A percentile compares a stretch with the other conserved stretches of the same genome.
Evolutionary conservation across 2,329 filamentous ascomycete species (phyloP).

Genomic region (Plectosphaerella plurivora): DNA sequence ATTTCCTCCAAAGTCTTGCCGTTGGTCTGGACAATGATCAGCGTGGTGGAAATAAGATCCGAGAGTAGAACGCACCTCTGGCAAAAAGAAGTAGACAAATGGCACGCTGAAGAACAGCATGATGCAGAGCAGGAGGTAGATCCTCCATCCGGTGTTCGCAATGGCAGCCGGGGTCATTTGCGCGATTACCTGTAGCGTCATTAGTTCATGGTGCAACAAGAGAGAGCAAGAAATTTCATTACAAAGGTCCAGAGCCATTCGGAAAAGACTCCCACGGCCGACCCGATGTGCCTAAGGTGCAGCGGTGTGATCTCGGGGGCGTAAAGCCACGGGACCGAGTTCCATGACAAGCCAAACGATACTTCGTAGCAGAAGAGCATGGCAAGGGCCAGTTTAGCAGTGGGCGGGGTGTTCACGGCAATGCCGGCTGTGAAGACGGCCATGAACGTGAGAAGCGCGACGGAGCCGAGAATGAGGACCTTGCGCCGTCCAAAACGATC

Average conservation of each 20-base stretch:
- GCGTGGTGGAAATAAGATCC: neutral
- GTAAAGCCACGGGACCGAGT: neutral
- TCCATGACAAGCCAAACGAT: neutral
- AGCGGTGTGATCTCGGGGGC: neutral
- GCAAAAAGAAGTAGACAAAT: neutral
- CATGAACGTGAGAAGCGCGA: neutral
- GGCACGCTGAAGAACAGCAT: neutral
- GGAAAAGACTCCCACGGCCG: neutral
- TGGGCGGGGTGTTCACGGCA: neutral
- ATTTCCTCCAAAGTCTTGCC: neutral
- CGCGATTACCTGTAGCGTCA: neutral
- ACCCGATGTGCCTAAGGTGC: neutral
- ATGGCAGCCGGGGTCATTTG: neutral
- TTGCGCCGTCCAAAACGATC: neutral
- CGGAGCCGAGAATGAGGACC: neutral
- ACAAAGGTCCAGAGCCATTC: slow-evolving; percentile 1
- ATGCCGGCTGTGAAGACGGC: neutral
- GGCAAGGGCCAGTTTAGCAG: neutral
- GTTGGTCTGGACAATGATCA: neutral
- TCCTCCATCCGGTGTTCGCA: neutral
- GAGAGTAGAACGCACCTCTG: neutral
- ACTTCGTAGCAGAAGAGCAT: neutral
- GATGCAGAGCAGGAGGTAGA: neutral
- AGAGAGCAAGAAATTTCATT: neutral
- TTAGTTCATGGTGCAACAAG: neutral